Evolutionary conservation across 371 early-diverging fungal genomes (phyloP), one percentile per base, ranked within the genome.

Genomic region (Rhizopus arrhizus): DNA sequence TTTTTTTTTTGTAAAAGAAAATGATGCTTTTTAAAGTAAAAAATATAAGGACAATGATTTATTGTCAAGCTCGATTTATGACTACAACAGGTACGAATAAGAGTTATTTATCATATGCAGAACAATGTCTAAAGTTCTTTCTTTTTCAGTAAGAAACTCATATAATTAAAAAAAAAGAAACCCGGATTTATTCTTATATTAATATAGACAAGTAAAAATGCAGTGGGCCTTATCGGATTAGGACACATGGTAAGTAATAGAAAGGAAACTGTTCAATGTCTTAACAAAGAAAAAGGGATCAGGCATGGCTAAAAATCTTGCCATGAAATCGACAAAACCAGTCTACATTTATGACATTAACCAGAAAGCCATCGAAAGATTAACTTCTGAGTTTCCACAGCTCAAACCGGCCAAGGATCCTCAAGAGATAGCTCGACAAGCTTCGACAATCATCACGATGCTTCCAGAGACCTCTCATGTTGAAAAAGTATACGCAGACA

Each of bases 171-270:
- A 3, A 40, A 32, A 48, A 15, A 16, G n/a, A 32, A 22, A 41
- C 3, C 9, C 32, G 38, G 4, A 22, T 0, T 13, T n/a, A 31
- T 41, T 11, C 4, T 11, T 53, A n/a, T 50, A 12, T 36, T 33
- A 31, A 11, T 68, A 60, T 59, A 75, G 70, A 58, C 61, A 36
- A 38, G 67, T 43, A 73, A 64, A 54, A 66, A 78, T 55, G 67
- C 86, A 3, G 80, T 91, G 56, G 98, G 98, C 10, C 93, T 98
- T 66, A 91, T 97, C 51, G 98, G 98, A 9, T 85, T 98, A 32
- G 98, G 98, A 7, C 92, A 95, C 74, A 98, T 98, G 98, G 95
- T 75, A 80, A 48, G 28, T n/a, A 48, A 12, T 41, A 35, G 29
- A 2, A 55, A 0, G 32, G 10, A 41, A 36, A 33, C 5, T 10